Evolutionary conservation across 2,329 filamentous ascomycete genomes (phyloP).

Genomic region (Didymosphaeria variabile): DNA sequence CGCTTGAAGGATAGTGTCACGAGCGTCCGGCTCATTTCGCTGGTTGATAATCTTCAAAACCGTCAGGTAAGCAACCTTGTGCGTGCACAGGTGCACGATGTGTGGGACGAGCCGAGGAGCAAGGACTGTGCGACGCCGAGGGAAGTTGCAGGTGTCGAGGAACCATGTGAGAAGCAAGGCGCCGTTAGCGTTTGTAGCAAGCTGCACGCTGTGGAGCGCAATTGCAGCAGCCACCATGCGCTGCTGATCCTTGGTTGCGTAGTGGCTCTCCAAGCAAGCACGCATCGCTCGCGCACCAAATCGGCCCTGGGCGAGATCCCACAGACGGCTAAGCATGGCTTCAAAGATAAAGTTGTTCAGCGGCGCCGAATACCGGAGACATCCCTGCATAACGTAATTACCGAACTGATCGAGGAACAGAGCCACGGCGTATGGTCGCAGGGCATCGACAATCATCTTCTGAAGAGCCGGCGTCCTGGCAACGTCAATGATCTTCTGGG

Average conservation of each 20-base stretch:
- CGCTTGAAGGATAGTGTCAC: conserved; percentile 87
- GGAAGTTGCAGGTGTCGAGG: conserved; percentile 96
- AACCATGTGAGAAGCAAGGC: conserved; percentile 96
- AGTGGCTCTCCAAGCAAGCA: conserved; percentile 94
- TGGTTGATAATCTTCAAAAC: conserved; percentile 99
- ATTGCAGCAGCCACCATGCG: conserved; percentile 93
- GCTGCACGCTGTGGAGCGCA: conserved; percentile 93
- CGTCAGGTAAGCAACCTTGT: conserved; percentile 97
- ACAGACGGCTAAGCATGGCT: conserved; percentile 92
- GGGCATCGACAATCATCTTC: conserved; percentile 80
- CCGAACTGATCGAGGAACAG: conserved; percentile 97
- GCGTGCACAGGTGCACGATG: conserved; percentile 93
- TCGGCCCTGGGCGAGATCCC: conserved; percentile 90
- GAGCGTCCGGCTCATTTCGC: conserved; percentile 89
- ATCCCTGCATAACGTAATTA: conserved; percentile 98
- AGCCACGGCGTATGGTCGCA: conserved; percentile 86
- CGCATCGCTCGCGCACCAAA: conserved; percentile 97
- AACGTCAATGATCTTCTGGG: conserved; percentile 98
- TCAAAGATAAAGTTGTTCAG: conserved; percentile 98
- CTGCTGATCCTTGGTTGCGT: conserved; percentile 94
- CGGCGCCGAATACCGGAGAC: conserved; percentile 86
- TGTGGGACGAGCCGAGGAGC: conserved; percentile 92
- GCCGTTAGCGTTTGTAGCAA: conserved; percentile 95
- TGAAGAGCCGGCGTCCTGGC: conserved; percentile 87
- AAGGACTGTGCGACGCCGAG: conserved; percentile 86